These are phyloP conservation scores for Argentina anserina DNA, from an alignment of 306 rosid species.

Conservation along the genomic window DNA sequence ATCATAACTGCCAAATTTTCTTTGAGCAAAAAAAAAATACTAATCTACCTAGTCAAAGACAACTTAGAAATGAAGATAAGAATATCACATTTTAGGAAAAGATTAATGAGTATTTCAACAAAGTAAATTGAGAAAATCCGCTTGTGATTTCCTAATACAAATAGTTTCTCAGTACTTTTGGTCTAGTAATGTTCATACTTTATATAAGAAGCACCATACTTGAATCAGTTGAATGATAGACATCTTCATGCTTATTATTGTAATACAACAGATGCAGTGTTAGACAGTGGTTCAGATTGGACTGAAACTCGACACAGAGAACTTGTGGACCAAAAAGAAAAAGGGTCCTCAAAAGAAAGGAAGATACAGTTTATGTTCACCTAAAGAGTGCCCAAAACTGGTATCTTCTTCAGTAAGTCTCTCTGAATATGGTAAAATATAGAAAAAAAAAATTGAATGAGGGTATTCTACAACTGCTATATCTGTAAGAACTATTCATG, in stretches of 20 bases:
- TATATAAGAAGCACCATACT: neutral
- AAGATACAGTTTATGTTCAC: conserved; percentile 11
- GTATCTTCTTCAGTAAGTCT: conserved; percentile 6
- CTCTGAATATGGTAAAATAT: no score
- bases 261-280: no score
- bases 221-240: neutral
- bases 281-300: no score
- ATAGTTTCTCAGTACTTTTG: neutral
- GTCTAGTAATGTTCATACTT: neutral
- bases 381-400: conserved; percentile 4
- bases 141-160: neutral
- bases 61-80: no score
- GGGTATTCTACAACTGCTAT: no score
- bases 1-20: no score
- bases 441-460: no score
- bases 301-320: conserved; percentile 16
- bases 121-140: neutral
- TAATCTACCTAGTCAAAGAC: no score
- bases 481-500: no score
- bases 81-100: no score
- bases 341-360: conserved; percentile 20
- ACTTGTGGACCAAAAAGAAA: conserved; percentile 30
- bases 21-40: no score
- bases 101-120: neutral
- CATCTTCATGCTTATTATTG: neutral